Base-by-base conservation (phyloP, 2,329 filamentous ascomycete genomes). In the Aspergillus niger region DNA sequence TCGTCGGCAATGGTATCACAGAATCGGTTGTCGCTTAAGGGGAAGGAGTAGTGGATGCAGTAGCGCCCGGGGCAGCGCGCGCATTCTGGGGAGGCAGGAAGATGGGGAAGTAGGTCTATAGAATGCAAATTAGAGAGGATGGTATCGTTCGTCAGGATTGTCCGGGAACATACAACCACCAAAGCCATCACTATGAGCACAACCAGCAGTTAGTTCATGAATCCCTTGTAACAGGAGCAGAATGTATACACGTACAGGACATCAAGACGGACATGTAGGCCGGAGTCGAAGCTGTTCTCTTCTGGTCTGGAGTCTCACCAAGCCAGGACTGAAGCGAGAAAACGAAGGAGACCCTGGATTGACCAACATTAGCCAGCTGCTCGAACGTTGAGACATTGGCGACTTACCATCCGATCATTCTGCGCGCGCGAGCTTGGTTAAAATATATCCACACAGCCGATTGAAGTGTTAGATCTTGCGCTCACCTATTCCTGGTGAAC, bases 401-500 rank as follows among this genome's bases (percentile, higher is more conserved):
- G 24, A 48, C 80, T 61, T 78, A 86, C 84, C 86, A 89, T 76
- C 86, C 86, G 66, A 89, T 83, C 81, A 88, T 83, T 69, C 85
- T 89, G 70, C 39, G 57, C 44, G 24, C 57, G 50, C 49, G 13
- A 54, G 30, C 48, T 39, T 58, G 17, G 44, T 66, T 36, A 66
- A 57, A 56, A 64, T 67, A 44, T 15, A 22, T 56, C 8, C 28
- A 24, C 20, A 22, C 17, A 8, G 22, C 30, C 24, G 17, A 28
- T 11, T 47, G 30, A 58, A 22, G 17, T 13, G 28, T 13, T 8
- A 26, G 5, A 28, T 24, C 32, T 43, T 59, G 44, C 17, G 66
- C 81, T 79, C 79, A 95, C 84, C 91, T 90, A 80, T 96, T 97
- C 68, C 92, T 86, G 69, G 90, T 95, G 75, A 97, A 95, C 84